A percentile compares a stretch with the other conserved stretches of the same genome.
Evolutionary conservation across 768 basidiomycete genomes (phyloP).

Genomic region (Gymnopilus dilepis): DNA sequence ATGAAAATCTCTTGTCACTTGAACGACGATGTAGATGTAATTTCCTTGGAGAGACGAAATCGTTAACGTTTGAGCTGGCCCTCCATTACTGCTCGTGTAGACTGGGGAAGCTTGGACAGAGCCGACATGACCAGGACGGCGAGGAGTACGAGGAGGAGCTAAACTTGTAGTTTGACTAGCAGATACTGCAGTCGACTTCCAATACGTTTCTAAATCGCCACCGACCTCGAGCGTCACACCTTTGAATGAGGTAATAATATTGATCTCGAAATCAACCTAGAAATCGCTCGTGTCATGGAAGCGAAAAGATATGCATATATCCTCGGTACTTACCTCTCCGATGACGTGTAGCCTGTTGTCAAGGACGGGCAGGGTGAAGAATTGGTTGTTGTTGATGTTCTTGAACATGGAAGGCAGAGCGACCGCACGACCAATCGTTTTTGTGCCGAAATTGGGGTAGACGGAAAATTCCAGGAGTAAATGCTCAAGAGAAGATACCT

Average conservation of each 20-base stretch:
- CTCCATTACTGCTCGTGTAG: slow-evolving; percentile 51
- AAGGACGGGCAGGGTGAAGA: slow-evolving; percentile 77
- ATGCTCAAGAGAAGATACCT: slow-evolving; percentile 72
- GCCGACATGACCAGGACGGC: slow-evolving; percentile 50
- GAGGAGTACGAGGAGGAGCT: slow-evolving; percentile 42
- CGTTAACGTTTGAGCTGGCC: slow-evolving; percentile 63
- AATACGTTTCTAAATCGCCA: slow-evolving; percentile 96
- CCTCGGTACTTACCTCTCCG: slow-evolving; percentile 70
- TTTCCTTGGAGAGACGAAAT: slow-evolving; percentile 91
- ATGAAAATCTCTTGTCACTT: slow-evolving; percentile 91
- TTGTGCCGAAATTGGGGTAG: slow-evolving; percentile 97
- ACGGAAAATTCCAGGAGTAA: slow-evolving; percentile 91
- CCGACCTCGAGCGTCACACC: slow-evolving; percentile 94
- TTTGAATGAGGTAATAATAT: slow-evolving; percentile 86
- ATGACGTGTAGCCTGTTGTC: slow-evolving; percentile 94
- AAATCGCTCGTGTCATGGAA: slow-evolving; percentile 9
- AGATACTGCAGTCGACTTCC: slow-evolving; percentile 81
- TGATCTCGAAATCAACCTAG: slow-evolving; percentile 88
- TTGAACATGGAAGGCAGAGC: slow-evolving; percentile 78
- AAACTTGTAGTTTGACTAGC: slow-evolving; percentile 48
- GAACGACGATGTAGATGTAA: slow-evolving; percentile 85
- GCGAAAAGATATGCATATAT: background rate
- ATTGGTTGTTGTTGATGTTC: slow-evolving; percentile 56
- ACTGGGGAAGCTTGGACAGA: slow-evolving; percentile 75
- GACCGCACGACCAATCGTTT: slow-evolving; percentile 92